phyloP scores from a whole-genome alignment of 2,329 filamentous ascomycete genomes.

The Malbranchea cinnamomea region DNA sequence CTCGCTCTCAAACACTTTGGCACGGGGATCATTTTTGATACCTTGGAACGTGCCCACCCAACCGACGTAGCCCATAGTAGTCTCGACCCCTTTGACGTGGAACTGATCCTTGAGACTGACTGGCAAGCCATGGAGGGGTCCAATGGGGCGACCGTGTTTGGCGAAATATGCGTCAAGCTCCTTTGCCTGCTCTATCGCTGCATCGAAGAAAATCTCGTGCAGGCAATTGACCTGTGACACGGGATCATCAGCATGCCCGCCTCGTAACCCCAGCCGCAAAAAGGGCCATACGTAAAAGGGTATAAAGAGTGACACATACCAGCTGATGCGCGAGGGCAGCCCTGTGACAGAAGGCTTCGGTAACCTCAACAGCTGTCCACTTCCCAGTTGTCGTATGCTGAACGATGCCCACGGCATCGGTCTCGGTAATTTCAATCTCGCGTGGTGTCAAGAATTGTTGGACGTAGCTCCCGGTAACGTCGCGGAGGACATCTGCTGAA shows the following conservation, averaged over 20 bases:
- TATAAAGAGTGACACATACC: constrained; percentile 30
- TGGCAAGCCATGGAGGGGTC: constrained; percentile 49
- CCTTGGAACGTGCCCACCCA: constrained; percentile 48
- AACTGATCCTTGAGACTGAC: constrained; percentile 39
- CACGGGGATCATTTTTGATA: constrained; percentile 35
- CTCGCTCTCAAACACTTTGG: constrained; percentile 39
- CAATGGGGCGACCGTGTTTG: constrained; percentile 31
- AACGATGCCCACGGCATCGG: constrained; percentile 36
- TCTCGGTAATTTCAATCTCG: constrained; percentile 38
- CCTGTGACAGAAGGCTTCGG: constrained; percentile 42
- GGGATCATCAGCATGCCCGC: neutral
- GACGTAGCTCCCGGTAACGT: constrained; percentile 23
- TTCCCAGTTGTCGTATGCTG: constrained; percentile 37
- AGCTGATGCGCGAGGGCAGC: constrained; percentile 45
- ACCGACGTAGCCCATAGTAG: constrained; percentile 48
- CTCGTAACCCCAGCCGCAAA: neutral
- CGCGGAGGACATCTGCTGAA: constrained; percentile 9
- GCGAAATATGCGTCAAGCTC: constrained; percentile 34
- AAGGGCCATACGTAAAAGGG: too few species aligned
- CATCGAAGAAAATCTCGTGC: constrained; percentile 41
- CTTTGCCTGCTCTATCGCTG: constrained; percentile 35
- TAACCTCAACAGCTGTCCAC: constrained; percentile 43
- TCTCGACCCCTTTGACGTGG: constrained; percentile 33
- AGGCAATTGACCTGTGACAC: constrained; percentile 41
- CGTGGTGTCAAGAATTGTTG: constrained; percentile 29